These are phyloP conservation scores for Cymbidium sinense DNA, from an alignment of 106 monocot genomes.

Conservation along the genomic window DNA sequence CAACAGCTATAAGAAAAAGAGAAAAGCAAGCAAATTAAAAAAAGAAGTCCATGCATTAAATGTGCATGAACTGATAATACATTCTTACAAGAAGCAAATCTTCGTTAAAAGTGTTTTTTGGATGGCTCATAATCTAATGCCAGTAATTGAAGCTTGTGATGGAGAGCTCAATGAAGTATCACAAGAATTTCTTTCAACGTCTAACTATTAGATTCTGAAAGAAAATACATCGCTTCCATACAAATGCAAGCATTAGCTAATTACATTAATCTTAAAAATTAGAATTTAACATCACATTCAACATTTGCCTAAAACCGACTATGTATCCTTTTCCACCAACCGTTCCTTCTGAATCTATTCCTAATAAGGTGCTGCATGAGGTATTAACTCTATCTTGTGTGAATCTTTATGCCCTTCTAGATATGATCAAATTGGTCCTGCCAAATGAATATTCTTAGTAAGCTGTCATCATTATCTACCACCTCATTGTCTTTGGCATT, in stretches of 20 bases:
- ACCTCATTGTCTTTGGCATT: too few species aligned
- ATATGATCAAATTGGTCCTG: too few species aligned
- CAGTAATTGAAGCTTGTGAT: background rate
- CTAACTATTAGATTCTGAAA: background rate
- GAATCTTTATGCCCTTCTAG: too few species aligned
- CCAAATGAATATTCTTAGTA: too few species aligned
- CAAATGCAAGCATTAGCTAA: background rate
- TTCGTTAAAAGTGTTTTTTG: background rate
- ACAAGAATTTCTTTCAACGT: background rate
- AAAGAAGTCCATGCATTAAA: background rate
- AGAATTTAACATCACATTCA: background rate
- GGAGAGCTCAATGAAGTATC: background rate
- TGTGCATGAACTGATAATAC: background rate
- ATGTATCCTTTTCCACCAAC: too few species aligned
- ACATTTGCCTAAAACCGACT: background rate
- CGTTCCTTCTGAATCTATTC: too few species aligned
- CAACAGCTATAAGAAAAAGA: background rate
- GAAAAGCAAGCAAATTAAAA: background rate
- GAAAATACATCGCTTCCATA: background rate
- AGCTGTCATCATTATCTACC: too few species aligned
- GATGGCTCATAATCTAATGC: background rate
- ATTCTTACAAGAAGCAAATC: background rate
- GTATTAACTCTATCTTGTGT: too few species aligned
- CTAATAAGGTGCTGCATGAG: too few species aligned
- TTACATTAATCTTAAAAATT: background rate